phyloP scores from a whole-genome alignment of 176 grass and related monocot species.

The Eleusine indica region DNA sequence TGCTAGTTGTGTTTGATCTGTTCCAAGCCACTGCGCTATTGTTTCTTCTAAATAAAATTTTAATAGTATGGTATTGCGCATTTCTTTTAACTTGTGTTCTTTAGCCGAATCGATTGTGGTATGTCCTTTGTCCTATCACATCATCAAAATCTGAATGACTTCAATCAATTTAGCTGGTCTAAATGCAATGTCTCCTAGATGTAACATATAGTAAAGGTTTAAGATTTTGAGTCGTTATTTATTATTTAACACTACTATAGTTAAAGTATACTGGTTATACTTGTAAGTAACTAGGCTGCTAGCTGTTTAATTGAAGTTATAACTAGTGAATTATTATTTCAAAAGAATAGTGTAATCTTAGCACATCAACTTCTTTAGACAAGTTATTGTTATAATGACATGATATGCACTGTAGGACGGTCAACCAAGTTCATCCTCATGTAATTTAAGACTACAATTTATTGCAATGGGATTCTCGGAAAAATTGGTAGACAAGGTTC shows the following conservation, averaged over 20 bases:
- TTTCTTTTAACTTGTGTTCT: background rate
- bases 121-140: background rate
- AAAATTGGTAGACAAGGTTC: conserved; percentile 70
- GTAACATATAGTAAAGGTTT: background rate
- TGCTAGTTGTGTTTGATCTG: background rate
- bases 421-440: conserved; percentile 57
- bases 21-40: background rate
- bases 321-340: background rate
- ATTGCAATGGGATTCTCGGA: conserved; percentile 79
- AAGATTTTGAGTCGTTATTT: conserved; percentile 24
- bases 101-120: background rate
- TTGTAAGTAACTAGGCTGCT: conserved; percentile 13
- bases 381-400: conserved; percentile 1
- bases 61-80: background rate
- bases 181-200: conserved; percentile 1
- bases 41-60: conserved; percentile 6
- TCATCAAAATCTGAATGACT: background rate
- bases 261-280: background rate
- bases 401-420: conserved; percentile 52
- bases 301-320: conserved; percentile 25
- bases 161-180: background rate
- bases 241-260: conserved; percentile 17
- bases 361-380: conserved; percentile 13
- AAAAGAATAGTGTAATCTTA: conserved; percentile 6
- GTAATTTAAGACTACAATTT: conserved; percentile 63